These are phyloP conservation scores for Suillus occidentalis DNA, from an alignment of 768 basidiomycete genomes.

Conservation along the genomic window DNA sequence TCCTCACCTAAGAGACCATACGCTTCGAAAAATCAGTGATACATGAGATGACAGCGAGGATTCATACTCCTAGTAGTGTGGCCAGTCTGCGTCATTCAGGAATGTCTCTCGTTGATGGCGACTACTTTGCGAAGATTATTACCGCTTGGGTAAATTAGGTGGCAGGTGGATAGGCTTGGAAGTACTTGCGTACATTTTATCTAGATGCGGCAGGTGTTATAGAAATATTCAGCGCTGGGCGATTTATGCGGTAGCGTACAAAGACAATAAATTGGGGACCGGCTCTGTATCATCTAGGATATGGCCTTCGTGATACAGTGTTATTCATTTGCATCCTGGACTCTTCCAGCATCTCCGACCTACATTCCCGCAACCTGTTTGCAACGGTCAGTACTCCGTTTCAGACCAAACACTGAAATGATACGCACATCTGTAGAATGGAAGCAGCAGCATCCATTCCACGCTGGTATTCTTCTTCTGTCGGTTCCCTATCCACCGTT, in stretches of 20 bases:
- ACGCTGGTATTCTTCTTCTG: slow-evolving; percentile 63
- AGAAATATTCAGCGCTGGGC: not conserved
- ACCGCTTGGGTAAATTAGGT: not conserved
- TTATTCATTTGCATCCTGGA: slow-evolving; percentile 46
- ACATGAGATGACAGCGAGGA: not conserved
- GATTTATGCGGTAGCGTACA: not conserved
- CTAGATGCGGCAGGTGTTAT: not conserved
- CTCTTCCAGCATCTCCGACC: slow-evolving; percentile 61
- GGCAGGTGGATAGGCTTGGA: not conserved
- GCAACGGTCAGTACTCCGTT: not conserved
- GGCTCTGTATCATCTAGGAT: not conserved
- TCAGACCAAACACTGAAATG: not conserved
- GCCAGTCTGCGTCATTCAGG: not conserved
- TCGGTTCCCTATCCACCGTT: slow-evolving; percentile 57
- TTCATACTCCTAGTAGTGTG: not conserved
- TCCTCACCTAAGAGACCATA: not conserved
- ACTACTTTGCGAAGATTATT: not conserved
- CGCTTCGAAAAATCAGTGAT: not conserved
- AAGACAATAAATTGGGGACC: no score
- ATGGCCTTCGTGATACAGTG: not conserved
- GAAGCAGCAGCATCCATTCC: slow-evolving; percentile 62
- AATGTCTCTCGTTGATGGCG: not conserved
- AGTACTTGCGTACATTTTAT: not conserved
- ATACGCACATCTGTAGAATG: slow-evolving; percentile 59
- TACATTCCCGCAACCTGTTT: slow-evolving; percentile 60